Conservation (phyloP, 2,329 filamentous ascomycete species). For the Catunica adiposa region DNA sequence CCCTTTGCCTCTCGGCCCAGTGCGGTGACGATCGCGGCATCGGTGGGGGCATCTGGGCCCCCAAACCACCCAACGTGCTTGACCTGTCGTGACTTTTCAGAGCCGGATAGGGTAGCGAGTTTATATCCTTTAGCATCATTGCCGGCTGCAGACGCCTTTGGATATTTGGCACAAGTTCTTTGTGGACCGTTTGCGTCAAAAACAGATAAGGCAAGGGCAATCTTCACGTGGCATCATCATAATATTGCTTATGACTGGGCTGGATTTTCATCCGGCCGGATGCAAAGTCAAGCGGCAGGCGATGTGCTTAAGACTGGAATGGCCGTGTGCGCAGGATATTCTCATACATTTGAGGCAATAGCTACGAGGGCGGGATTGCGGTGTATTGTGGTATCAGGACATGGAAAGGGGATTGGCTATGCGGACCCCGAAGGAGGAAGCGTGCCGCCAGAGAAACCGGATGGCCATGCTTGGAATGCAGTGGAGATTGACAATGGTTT, state of each 20-base stretch:
- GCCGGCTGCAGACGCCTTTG: constrained; percentile 47
- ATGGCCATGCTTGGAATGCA: constrained; percentile 81
- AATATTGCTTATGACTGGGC: constrained; percentile 75
- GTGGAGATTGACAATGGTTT: constrained; percentile 70
- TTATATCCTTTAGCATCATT: constrained; percentile 58
- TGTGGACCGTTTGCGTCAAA: constrained; percentile 62
- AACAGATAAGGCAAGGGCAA: constrained; percentile 81
- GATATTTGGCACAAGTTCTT: constrained; percentile 61
- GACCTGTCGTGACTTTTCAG: constrained; percentile 74
- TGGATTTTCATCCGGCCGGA: constrained; percentile 57
- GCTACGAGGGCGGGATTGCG: constrained; percentile 67
- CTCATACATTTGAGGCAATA: constrained; percentile 62
- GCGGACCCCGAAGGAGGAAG: constrained; percentile 42
- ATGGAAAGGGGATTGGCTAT: constrained; percentile 78
- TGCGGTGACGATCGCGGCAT: constrained; percentile 23
- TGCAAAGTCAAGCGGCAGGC: constrained; percentile 51
- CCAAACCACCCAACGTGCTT: constrained; percentile 43
- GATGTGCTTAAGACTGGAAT: constrained; percentile 60
- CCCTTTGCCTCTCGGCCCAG: constrained; percentile 37
- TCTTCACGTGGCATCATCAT: constrained; percentile 92
- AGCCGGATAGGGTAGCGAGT: constrained; percentile 59
- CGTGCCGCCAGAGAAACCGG: constrained; percentile 44
- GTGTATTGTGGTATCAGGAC: constrained; percentile 55
- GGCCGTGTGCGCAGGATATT: constrained; percentile 87
- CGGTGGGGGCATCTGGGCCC: neutral